Conservation (phyloP, 352 stramenopile species). For the Pythium insidiosum region DNA sequence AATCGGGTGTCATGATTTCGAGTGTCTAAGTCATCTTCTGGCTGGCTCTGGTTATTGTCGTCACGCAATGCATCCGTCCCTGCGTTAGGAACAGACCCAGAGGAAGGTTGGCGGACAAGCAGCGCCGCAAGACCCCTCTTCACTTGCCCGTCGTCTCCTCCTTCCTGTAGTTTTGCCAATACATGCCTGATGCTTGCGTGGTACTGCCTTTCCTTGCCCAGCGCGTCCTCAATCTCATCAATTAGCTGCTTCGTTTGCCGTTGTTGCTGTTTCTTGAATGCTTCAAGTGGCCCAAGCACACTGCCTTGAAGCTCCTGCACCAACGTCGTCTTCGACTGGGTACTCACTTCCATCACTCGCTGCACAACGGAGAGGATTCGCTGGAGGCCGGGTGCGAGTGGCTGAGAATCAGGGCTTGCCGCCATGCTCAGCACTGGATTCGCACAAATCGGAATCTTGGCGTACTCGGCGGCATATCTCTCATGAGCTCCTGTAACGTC, state of each 20-base stretch:
- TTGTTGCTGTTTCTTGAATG: conserved; percentile 24
- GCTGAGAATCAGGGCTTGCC: conserved; percentile 1
- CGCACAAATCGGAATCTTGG: conserved; percentile 18
- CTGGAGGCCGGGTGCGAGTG: conserved; percentile 13
- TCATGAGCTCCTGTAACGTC: conserved; percentile 25
- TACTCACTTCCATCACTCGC: conserved; percentile 14
- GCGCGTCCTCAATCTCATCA: conserved; percentile 27
- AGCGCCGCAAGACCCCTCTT: background rate
- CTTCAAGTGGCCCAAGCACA: conserved; percentile 24
- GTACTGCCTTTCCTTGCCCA: conserved; percentile 27
- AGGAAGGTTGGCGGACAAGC: background rate
- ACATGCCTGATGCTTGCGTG: background rate
- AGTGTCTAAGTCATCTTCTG: background rate
- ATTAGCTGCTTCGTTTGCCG: conserved; percentile 32
- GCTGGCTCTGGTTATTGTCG: background rate
- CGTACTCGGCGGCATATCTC: conserved; percentile 24
- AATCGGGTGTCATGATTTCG: background rate
- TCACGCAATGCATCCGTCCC: too few relatives aligned
- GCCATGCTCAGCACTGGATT: too few relatives aligned
- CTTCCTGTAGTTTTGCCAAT: background rate
- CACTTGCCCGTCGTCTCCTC: background rate
- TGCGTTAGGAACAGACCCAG: too few relatives aligned
- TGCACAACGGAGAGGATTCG: conserved; percentile 20
- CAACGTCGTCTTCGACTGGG: conserved; percentile 11
- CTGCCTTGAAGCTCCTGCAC: conserved; percentile 18